These are phyloP conservation scores for Corinectria fuckeliana DNA, from an alignment of 2,329 filamentous ascomycete species.

Conservation along the genomic window DNA sequence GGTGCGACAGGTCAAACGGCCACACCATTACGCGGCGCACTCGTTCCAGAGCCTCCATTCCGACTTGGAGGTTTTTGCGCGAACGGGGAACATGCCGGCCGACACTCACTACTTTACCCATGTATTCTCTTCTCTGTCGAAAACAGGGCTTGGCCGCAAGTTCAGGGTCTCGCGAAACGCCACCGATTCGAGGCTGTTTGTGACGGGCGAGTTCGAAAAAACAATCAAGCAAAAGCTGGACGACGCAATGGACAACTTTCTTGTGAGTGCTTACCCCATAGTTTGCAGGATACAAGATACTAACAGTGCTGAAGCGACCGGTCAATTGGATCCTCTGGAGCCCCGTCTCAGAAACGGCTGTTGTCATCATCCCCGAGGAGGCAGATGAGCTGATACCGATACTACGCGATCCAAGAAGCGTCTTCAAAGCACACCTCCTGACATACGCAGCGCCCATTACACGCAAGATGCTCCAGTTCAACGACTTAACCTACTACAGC, in stretches of 20 bases:
- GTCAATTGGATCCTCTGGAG: slow-evolving; percentile 69
- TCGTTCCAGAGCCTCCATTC: slow-evolving; percentile 54
- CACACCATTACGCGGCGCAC: slow-evolving; percentile 48
- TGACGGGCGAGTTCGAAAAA: slow-evolving; percentile 41
- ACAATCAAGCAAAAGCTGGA: slow-evolving; percentile 33
- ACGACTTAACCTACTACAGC: slow-evolving; percentile 58
- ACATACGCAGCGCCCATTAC: slow-evolving; percentile 61
- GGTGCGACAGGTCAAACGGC: slow-evolving; percentile 61
- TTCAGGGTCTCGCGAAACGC: slow-evolving; percentile 35
- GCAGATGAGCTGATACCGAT: slow-evolving; percentile 59
- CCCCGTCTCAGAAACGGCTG: slow-evolving; percentile 49
- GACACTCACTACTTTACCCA: slow-evolving; percentile 44
- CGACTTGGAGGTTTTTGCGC: slow-evolving; percentile 55
- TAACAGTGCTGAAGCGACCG: slow-evolving; percentile 43
- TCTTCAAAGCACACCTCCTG: slow-evolving; percentile 46
- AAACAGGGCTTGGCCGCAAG: slow-evolving; percentile 45
- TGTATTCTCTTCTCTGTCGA: slow-evolving; percentile 42
- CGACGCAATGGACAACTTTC: slow-evolving; percentile 30
- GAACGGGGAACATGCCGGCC: slow-evolving; percentile 52
- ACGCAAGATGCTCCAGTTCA: slow-evolving; percentile 63
- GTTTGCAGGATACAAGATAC: not conserved
- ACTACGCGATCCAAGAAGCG: slow-evolving; percentile 38
- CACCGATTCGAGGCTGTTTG: slow-evolving; percentile 32
- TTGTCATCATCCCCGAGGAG: slow-evolving; percentile 69
- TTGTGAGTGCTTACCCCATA: slow-evolving; percentile 22